Conservation (phyloP, 2,329 filamentous ascomycete genomes). For the Diplocarpon mali region DNA sequence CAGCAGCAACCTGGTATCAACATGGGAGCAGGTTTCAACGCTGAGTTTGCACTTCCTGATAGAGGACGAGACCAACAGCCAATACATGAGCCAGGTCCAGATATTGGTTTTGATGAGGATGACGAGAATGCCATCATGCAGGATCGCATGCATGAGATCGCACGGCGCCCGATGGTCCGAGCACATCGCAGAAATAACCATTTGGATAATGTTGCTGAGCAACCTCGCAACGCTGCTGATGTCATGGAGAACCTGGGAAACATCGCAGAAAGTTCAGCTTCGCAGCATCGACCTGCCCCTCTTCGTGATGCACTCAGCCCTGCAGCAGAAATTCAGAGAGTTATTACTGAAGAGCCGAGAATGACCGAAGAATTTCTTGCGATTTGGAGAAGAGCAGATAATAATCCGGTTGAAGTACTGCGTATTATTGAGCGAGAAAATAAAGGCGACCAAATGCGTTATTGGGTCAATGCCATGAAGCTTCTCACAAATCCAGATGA, state of each 20-base stretch:
- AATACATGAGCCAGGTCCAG: conserved; percentile 12
- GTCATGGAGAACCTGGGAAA: background rate
- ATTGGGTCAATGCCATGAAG: conserved; percentile 46
- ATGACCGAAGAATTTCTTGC: conserved; percentile 35
- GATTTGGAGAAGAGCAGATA: conserved; percentile 48
- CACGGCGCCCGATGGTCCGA: conserved; percentile 18
- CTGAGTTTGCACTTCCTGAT: conserved; percentile 45
- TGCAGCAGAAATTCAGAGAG: conserved; percentile 23
- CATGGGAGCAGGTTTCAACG: conserved; percentile 48
- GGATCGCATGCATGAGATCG: conserved; percentile 7
- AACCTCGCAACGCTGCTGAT: background rate
- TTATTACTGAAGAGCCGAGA: conserved; percentile 20
- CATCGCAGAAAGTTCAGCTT: conserved; percentile 4
- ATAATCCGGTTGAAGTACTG: conserved; percentile 47
- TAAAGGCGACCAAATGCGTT: conserved; percentile 44
- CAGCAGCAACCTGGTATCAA: conserved; percentile 94
- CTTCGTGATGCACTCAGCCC: conserved; percentile 18
- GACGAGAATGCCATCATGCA: background rate
- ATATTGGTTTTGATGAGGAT: background rate
- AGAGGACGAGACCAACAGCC: conserved; percentile 14
- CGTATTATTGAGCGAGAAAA: conserved; percentile 51
- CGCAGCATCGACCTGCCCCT: conserved; percentile 13
- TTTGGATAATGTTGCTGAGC: conserved; percentile 11
- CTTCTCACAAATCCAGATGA: background rate
- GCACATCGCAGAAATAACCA: conserved; percentile 16